These are phyloP conservation scores for Prunella vulgaris DNA, from an alignment of 257 asterid species.

Conservation along the genomic window DNA sequence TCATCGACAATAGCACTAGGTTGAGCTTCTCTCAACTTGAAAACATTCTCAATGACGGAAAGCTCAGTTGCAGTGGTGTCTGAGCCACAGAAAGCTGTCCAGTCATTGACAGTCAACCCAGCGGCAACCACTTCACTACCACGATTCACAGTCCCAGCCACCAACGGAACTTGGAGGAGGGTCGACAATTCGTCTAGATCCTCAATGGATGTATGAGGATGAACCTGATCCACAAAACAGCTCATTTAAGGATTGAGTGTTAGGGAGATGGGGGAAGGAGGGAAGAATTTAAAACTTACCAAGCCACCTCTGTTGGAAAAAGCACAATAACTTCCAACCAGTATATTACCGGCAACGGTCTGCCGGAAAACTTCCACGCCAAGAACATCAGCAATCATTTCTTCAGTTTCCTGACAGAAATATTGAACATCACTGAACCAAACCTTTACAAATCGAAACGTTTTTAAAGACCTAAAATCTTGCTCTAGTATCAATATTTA, in stretches of 20 bases:
- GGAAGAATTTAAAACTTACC: conserved; percentile 41
- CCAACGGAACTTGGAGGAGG: conserved; percentile 89
- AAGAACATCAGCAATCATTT: conserved; percentile 81
- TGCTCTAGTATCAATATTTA: too few relatives aligned
- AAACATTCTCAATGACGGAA: conserved; percentile 72
- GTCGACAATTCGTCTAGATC: conserved; percentile 85
- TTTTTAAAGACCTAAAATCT: background rate
- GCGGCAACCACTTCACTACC: conserved; percentile 85
- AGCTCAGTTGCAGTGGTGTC: conserved; percentile 93
- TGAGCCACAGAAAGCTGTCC: conserved; percentile 94
- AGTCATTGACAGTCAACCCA: conserved; percentile 76
- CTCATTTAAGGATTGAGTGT: background rate
- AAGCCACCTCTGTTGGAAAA: conserved; percentile 85
- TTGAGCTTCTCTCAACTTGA: conserved; percentile 84
- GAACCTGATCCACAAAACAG: conserved; percentile 46
- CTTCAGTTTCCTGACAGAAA: conserved; percentile 76
- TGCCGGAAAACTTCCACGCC: conserved; percentile 94
- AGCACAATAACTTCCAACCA: conserved; percentile 80
- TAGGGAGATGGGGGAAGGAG: background rate
- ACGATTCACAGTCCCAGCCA: conserved; percentile 85
- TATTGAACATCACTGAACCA: background rate
- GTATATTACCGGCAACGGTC: conserved; percentile 79
- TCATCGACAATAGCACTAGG: conserved; percentile 81
- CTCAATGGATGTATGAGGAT: conserved; percentile 87
- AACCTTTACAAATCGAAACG: background rate